phyloP scores from a whole-genome alignment of 768 basidiomycete species.

The Boletellus ananiceps region DNA sequence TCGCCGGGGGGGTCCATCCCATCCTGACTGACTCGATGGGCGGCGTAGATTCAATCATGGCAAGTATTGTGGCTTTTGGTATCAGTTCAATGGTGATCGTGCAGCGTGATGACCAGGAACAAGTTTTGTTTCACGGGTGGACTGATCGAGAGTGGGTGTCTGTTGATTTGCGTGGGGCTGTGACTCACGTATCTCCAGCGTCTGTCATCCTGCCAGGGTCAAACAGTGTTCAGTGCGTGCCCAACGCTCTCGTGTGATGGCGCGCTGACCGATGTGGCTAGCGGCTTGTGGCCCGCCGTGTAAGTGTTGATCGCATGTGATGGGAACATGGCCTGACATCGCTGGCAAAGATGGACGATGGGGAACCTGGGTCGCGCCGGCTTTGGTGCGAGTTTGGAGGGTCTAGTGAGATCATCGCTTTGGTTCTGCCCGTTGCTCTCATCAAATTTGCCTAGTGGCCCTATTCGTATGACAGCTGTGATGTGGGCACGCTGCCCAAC shows the following conservation, averaged over 20 bases:
- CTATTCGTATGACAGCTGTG: slow-evolving; percentile 57
- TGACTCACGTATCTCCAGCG: slow-evolving; percentile 21
- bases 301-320: slow-evolving; percentile 12
- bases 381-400: slow-evolving; percentile 55
- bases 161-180: neutral
- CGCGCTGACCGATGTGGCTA: slow-evolving; percentile 18
- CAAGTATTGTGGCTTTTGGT: slow-evolving; percentile 1
- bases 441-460: slow-evolving; percentile 40
- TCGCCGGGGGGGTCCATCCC: neutral
- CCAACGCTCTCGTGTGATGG: neutral
- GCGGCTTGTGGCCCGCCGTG: slow-evolving; percentile 48
- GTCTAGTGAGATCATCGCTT: slow-evolving; percentile 45
- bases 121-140: slow-evolving; percentile 84
- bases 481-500: slow-evolving; percentile 74
- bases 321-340: slow-evolving; percentile 5
- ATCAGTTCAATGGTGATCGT: neutral
- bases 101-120: slow-evolving; percentile 35
- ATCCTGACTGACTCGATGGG: slow-evolving; percentile 23
- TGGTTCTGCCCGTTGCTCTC: neutral
- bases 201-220: slow-evolving; percentile 40
- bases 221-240: slow-evolving; percentile 33
- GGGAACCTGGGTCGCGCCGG: slow-evolving; percentile 50
- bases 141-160: slow-evolving; percentile 45
- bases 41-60: slow-evolving; percentile 29
- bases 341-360: slow-evolving; percentile 44